Evolutionary conservation across 257 asterid genomes (phyloP), one percentile per base, ranked within the genome.

Genomic region (Fraxinus anomala): DNA sequence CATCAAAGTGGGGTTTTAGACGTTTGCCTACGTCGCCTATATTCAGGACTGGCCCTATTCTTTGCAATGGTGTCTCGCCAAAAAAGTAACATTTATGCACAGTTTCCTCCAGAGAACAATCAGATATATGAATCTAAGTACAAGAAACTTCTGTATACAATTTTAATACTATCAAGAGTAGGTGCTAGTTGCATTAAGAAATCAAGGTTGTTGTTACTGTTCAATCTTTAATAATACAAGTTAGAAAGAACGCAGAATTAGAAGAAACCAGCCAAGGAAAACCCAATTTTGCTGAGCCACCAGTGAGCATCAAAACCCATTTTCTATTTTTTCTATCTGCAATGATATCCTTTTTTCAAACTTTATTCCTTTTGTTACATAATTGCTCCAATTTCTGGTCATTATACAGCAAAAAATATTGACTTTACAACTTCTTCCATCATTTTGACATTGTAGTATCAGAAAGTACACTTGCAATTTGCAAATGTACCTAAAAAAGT

Each of bases 301-400:
- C 44, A 1, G 44, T 39, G 13, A 73, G 74, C 77, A 34, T 54
- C 71, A 44, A 78, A 71, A 37, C 37, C 34, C 30, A 24, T 2
- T 23, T 31, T 47, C 13, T 37, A 21, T 75, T 80, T 19, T 72
- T 44, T 76, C 70, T 40, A 40, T 73, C 80, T 72, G 77, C 80
- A 73, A 73, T 49, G 19, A 47, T 21, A 13, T 11, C 19, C 4
- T 11, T 3, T 12, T 44, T 67, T 75, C 76, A 83, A 80, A 70
- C 70, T 81, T 79, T 16, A 39, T 42, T 70, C 71, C 13, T 39
- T 77, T 77, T 71, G 6, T 44, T 44, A 44, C 54, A 69, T 26
- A 26, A 37, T 14, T 70, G 66, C 78, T 83, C 89, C 88, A 66
- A 70, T 72, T 77, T 79, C 51, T 73, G 80, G 79, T 76, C 73